Conservation (phyloP, 1,284 basidiomycete genomes). For the Omphalotus olearius region DNA sequence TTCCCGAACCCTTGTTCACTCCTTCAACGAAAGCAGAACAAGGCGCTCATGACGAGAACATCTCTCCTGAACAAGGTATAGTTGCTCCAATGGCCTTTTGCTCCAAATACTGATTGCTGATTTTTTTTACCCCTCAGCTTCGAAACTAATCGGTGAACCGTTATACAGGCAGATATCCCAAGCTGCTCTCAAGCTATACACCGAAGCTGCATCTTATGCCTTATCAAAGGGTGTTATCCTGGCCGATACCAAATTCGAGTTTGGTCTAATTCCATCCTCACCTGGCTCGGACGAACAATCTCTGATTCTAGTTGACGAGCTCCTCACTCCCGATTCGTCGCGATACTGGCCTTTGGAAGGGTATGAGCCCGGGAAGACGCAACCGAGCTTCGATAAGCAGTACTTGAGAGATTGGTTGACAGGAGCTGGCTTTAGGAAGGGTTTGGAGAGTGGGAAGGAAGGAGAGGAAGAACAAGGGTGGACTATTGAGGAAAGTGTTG, state of each 20-base stretch:
- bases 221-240: slow-evolving; percentile 85
- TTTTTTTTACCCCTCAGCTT: slow-evolving; percentile 41
- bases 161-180: slow-evolving; percentile 61
- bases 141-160: slow-evolving; percentile 61
- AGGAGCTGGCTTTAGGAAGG: slow-evolving; percentile 70
- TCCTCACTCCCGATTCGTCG: slow-evolving; percentile 95
- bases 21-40: slow-evolving; percentile 97
- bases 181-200: slow-evolving; percentile 69
- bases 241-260: slow-evolving; percentile 94
- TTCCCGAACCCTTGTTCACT: slow-evolving; percentile 87
- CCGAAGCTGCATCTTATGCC: slow-evolving; percentile 77
- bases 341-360: slow-evolving; percentile 88
- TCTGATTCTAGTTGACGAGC: slow-evolving; percentile 92
- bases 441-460: slow-evolving; percentile 67
- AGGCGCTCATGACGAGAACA: slow-evolving; percentile 96
- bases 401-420: slow-evolving; percentile 91
- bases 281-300: slow-evolving; percentile 28
- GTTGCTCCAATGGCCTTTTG: background rate
- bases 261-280: slow-evolving; percentile 57
- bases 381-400: slow-evolving; percentile 97
- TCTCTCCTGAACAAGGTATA: slow-evolving; percentile 84
- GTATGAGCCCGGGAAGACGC: slow-evolving; percentile 75
- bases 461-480: slow-evolving; percentile 70
- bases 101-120: too few relatives aligned
- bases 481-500: slow-evolving; percentile 73